Evolutionary conservation across 1,284 basidiomycete species (phyloP), one percentile per base, ranked within the genome.

Genomic region (Lentinus polychrous): DNA sequence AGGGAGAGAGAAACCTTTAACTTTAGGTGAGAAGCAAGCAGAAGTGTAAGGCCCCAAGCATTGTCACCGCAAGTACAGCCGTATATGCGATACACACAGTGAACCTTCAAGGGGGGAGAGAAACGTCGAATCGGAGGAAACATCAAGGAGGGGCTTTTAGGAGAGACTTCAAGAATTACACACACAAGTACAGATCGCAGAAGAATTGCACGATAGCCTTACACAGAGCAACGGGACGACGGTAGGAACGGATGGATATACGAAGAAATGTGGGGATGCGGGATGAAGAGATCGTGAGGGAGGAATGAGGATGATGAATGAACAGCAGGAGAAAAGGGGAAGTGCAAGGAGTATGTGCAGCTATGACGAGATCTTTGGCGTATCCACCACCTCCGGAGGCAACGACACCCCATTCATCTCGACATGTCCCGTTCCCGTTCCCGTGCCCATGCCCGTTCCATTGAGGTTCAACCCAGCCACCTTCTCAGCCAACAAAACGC

Each of bases 71-170:
- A 41, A 46, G 54, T 55, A 54, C 53, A 31, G n/a, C n/a, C 48
- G 43, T 37, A 36, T 27, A 17, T 49, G 33, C 43, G 39, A 50
- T 45, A 53, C 24, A 55, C 53, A 56, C 57, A 49, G 53, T 56
- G 48, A 57, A 57, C 53, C 52, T 53, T 61, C 58, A 59, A 58
- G 52, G 46, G 31, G 42, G 23, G 15, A 48, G 42, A 33, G 18
- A 33, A 60, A 57, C 55, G 58, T n/a, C n/a, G 54, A 54, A 57
- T 52, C 61, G 61, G 59, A 62, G 27, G 27, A 27, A 27, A 62
- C 58, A 62, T n/a, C 52, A 42, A 54, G 15, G 8, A 31, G 23
- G 12, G n/a, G 31, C 10, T 27, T 34, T n/a, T 33, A 32, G 27
- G 27, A 45, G 33, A 45, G 17, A 17, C n/a, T 11, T 35, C 20